Evolutionary conservation across 768 basidiomycete species (phyloP).

Genomic region (Nidularia sp.): DNA sequence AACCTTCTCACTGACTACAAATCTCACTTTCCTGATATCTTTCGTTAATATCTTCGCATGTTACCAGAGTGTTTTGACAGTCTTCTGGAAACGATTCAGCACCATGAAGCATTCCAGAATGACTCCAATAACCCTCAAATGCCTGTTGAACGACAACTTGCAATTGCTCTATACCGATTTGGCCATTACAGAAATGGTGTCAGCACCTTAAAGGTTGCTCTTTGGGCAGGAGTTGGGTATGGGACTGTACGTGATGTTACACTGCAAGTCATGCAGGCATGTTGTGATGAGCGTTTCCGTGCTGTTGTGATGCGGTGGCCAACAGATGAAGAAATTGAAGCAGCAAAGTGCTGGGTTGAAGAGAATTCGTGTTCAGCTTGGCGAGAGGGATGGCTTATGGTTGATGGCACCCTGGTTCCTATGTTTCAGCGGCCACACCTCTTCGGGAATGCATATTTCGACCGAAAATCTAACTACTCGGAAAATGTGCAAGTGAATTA

Average conservation of each 20-base stretch:
- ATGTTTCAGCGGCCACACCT: slow-evolving; percentile 20
- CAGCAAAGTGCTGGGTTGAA: slow-evolving; percentile 33
- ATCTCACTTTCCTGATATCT: no score
- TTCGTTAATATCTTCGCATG: slow-evolving; percentile 15
- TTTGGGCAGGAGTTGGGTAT: slow-evolving; percentile 29
- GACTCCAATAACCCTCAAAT: slow-evolving; percentile 20
- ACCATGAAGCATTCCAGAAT: slow-evolving; percentile 20
- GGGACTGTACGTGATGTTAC: slow-evolving; percentile 23
- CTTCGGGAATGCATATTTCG: slow-evolving; percentile 32
- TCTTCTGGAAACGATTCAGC: slow-evolving; percentile 11
- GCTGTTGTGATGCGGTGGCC: slow-evolving; percentile 21
- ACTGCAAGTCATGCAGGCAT: slow-evolving; percentile 20
- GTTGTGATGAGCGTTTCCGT: slow-evolving; percentile 13
- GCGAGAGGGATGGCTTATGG: slow-evolving; percentile 28
- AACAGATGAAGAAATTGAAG: slow-evolving; percentile 21
- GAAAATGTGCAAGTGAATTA: slow-evolving; percentile 25
- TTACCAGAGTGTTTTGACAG: slow-evolving; percentile 16
- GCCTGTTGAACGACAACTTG: slow-evolving; percentile 24
- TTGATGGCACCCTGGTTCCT: slow-evolving; percentile 34
- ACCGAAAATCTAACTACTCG: slow-evolving; percentile 32
- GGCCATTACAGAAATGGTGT: slow-evolving; percentile 34
- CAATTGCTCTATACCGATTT: slow-evolving; percentile 31
- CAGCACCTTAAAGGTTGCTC: slow-evolving; percentile 21
- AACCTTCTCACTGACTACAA: no score
- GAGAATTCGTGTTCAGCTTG: slow-evolving; percentile 24